Conservation (phyloP, 108 stramenopile species). For the Poteriospumella lacustris region DNA sequence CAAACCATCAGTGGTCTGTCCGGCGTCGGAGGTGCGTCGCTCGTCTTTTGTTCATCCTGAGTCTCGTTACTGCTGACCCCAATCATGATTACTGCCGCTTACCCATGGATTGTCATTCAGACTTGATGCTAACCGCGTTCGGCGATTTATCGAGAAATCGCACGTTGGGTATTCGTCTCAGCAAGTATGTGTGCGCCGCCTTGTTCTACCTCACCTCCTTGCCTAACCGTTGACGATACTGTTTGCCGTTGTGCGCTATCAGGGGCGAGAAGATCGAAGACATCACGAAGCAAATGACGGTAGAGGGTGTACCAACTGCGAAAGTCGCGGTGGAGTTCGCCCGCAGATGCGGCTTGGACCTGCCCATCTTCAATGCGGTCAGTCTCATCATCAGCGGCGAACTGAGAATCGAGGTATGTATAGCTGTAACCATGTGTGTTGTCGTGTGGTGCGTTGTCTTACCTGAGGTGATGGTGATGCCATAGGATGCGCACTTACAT, state of each 20-base stretch:
- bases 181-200: no score
- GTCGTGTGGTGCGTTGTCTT: background rate
- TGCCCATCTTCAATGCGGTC: conserved; percentile 64
- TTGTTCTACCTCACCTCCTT: background rate
- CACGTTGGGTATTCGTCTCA: conserved; percentile 64
- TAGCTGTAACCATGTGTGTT: background rate
- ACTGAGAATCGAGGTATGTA: background rate
- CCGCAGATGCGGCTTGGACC: conserved; percentile 61
- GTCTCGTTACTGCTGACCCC: background rate
- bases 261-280: conserved; percentile 65
- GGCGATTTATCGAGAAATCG: conserved; percentile 67
- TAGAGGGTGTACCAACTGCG: conserved; percentile 61
- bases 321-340: conserved; percentile 65
- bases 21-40: conserved; percentile 65
- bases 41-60: background rate
- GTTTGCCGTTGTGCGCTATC: background rate
- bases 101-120: conserved; percentile 18
- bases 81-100: background rate
- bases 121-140: conserved; percentile 77
- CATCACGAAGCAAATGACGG: conserved; percentile 47
- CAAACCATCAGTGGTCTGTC: conserved; percentile 66
- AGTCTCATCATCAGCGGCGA: conserved; percentile 14
- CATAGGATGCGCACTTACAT: background rate
- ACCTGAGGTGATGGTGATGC: background rate
- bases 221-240: background rate